Evolutionary conservation across 1,284 basidiomycete species (phyloP).

Genomic region (Rhodotorula sp.): DNA sequence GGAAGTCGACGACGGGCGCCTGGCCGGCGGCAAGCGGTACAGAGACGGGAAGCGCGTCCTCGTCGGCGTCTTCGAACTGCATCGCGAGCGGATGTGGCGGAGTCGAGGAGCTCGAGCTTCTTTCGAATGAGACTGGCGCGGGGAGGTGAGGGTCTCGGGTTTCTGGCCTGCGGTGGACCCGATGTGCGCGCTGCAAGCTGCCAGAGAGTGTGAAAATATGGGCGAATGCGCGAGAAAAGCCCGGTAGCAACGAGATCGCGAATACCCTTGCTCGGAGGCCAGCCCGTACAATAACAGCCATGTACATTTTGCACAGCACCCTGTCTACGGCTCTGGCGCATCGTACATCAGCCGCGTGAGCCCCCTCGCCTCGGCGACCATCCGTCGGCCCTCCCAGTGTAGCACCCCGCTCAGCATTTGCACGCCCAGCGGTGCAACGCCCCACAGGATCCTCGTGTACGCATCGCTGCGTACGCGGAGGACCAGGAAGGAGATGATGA

Average conservation of each 20-base stretch:
- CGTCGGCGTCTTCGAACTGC: constrained; percentile 32
- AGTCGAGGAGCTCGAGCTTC: not conserved
- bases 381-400: constrained; percentile 10
- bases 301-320: too few relatives aligned
- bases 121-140: not conserved
- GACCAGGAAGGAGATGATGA: not conserved
- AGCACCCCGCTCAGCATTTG: constrained; percentile 10
- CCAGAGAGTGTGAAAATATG: too few relatives aligned
- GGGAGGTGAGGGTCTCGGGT: too few relatives aligned
- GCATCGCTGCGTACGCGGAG: not conserved
- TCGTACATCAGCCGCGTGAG: constrained; percentile 19
- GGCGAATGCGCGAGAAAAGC: too few relatives aligned
- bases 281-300: too few relatives aligned
- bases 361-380: constrained; percentile 6
- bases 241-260: too few relatives aligned
- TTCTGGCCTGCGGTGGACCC: too few relatives aligned
- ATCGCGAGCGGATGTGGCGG: not conserved
- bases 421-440: constrained; percentile 6
- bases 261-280: not conserved
- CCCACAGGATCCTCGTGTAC: not conserved
- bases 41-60: constrained; percentile 4
- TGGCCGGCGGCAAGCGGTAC: not conserved
- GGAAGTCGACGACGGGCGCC: not conserved
- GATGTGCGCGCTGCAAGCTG: too few relatives aligned
- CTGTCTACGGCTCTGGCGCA: constrained; percentile 18